Evolutionary conservation across 352 stramenopile species (phyloP), one percentile per base, ranked within the genome.

Genomic region (Globisporangium camurandrum): DNA sequence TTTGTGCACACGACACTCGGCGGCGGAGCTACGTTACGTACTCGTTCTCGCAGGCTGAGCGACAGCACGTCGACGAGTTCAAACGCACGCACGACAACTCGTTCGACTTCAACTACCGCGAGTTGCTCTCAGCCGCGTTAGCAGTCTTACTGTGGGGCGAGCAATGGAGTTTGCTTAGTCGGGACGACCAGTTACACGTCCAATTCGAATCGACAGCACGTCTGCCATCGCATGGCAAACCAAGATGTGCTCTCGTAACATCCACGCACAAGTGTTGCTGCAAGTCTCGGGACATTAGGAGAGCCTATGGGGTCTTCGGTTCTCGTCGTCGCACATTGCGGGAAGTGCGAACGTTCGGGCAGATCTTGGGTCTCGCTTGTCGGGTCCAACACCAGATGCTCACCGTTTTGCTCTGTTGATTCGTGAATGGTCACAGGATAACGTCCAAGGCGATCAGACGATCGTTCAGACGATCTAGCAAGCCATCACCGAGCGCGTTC

Each of bases 51-150:
- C 14, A 3, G 12, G 2, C 23, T n/a, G 20, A 46, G 28, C 16
- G 40, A n/a, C 8, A 6, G 11, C 40, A 16, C 40, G 5, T 46
- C 12, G 2, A n/a, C 4, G 39, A 1, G n/a, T 26, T 45, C 39
- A 45, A 45, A 20, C 1, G 10, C 19, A 26, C n/a, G 4, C 10
- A 23, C 39, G 26, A 14, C 12, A 52, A 46, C n/a, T 27, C 22
- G 5, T 46, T 53, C 46, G 46, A 45, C 30, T 44, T 53, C 19
- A 53, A 53, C 47, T 44, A 46, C 28, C 47, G 47, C 10, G 47
- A 53, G n/a, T 20, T 53, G 28, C 11, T 46, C 28, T 46, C 23
- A 10, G 19, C 26, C 7, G 33, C 39, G 6, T 23, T 53, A 27
- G 47, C 47, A 31, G 47, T 45, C 10, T 14, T 34, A 27, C 12